Evolutionary conservation across 768 basidiomycete genomes (phyloP), one percentile per base, ranked within the genome.

Genomic region (Phaeotremella skinneri): DNA sequence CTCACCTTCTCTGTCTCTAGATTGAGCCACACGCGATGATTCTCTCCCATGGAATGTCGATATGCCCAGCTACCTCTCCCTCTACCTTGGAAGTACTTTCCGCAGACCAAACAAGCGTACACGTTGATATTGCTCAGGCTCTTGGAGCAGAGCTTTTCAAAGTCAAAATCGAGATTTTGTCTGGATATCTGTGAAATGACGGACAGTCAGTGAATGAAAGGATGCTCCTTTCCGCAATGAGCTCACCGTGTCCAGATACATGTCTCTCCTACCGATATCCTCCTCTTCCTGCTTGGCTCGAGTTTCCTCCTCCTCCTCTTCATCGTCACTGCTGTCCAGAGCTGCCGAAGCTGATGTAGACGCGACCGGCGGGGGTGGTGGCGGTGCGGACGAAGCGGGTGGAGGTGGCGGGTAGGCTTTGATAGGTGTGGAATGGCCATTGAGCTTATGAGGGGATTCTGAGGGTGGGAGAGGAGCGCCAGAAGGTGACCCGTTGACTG

Each of bases 11-110:
- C 86, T 3, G 91, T 90, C 69, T 89, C 87, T 30, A 98, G 82
- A 78, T 98, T 92, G 70, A 99, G 89, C 82, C 92, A 99, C 56
- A 98, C 96, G 72, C 98, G 92, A 74, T 99, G 93, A 78, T 96
- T 93, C 59, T 98, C 91, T 70, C 93, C 90, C 63, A 99, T 93
- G 47, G 92, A 89, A 79, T 99, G 96, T 16, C 91, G 85, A 78
- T 96, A 99, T 23, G 96, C 96, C 74, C 91, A 92, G 56, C 91
- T 91, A 45, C 83, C 90, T 63, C 87, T 86, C 32, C 96, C 94
- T 70, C 96, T 82, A 25, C 96, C 96, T 81, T 98, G 94, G 74
- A 96, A 98, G 77, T 97, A 99, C 80, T 96, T 98, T 55, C 96
- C 96, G 75, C 91, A 93, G 16, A 98, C 93, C 53, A 99, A 84